A percentile compares a stretch with the other conserved stretches of the same genome.
Conservation (phyloP, 1,284 basidiomycete genomes). For the Ceratobasidium sp. region DNA sequence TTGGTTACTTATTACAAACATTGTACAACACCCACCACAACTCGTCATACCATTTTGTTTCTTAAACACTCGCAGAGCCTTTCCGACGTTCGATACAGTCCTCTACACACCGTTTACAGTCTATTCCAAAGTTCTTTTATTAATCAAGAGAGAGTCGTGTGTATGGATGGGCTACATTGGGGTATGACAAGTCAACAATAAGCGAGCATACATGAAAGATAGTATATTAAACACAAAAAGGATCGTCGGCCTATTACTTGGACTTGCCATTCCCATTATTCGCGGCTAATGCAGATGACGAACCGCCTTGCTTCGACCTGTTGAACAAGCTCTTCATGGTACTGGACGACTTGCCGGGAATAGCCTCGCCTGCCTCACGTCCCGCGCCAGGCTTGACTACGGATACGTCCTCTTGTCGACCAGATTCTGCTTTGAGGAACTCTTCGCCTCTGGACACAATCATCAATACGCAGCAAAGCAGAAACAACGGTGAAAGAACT, state of each 20-base stretch:
- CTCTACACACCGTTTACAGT: not conserved
- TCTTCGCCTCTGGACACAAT: slow-evolving; percentile 64
- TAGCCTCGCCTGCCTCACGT: slow-evolving; percentile 57
- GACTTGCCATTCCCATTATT: not conserved
- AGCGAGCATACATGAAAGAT: slow-evolving; percentile 6
- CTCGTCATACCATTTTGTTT: slow-evolving; percentile 11
- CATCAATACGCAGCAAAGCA: slow-evolving; percentile 1
- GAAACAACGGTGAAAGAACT: not conserved
- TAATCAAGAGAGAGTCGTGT: not conserved
- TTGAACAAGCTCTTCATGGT: slow-evolving; percentile 38
- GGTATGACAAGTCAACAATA: slow-evolving; percentile 11
- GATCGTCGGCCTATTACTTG: slow-evolving; percentile 5
- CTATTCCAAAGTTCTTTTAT: not conserved
- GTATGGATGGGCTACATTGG: not conserved
- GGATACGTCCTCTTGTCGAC: slow-evolving; percentile 57
- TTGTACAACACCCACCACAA: slow-evolving; percentile 8
- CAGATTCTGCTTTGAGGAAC: slow-evolving; percentile 63
- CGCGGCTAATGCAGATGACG: slow-evolving; percentile 14
- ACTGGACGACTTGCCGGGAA: slow-evolving; percentile 22
- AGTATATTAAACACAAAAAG: slow-evolving; percentile 4
- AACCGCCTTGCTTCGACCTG: slow-evolving; percentile 19
- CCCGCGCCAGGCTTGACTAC: slow-evolving; percentile 70
- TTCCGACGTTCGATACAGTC: too few species aligned
- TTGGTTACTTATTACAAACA: not conserved
- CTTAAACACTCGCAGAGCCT: not conserved